Conservation (phyloP, 2,329 filamentous ascomycete species). For the Stenocarpella maydis region DNA sequence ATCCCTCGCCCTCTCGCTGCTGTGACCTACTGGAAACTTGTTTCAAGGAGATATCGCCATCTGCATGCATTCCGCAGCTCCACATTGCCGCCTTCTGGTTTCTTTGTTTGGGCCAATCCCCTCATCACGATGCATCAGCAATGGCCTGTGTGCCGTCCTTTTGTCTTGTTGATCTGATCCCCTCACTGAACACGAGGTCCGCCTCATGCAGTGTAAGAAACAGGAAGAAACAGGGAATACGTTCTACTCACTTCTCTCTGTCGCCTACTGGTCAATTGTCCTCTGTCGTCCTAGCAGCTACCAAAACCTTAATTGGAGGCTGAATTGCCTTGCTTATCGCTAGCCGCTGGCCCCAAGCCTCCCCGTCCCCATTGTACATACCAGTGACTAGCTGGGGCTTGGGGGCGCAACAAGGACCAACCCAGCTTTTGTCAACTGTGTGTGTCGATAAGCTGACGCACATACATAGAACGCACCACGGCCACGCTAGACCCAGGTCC, state of each 20-base stretch:
- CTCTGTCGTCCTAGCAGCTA: constrained; percentile 18
- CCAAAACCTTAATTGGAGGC: constrained; percentile 20
- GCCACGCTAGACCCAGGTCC: constrained; percentile 24
- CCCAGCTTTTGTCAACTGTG: constrained; percentile 18
- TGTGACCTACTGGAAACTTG: constrained; percentile 15
- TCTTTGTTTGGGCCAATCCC: constrained; percentile 3
- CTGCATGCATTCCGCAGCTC: constrained; percentile 19
- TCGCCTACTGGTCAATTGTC: constrained; percentile 5
- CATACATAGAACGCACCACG: constrained; percentile 27
- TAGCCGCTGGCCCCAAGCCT: constrained; percentile 29
- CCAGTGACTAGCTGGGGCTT: constrained; percentile 13
- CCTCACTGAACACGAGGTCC: constrained; percentile 14
- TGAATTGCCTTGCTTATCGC: constrained; percentile 25
- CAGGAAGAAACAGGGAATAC: constrained; percentile 19
- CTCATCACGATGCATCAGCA: constrained; percentile 18
- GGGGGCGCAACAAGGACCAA: constrained; percentile 27
- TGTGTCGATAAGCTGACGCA: constrained; percentile 17
- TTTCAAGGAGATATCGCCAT: constrained; percentile 30
- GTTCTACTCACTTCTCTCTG: constrained; percentile 1
- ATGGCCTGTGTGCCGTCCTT: neutral
- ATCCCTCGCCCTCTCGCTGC: constrained; percentile 9
- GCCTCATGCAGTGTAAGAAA: constrained; percentile 19
- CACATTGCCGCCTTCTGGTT: constrained; percentile 12
- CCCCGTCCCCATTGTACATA: constrained; percentile 10
- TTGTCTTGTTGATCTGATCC: neutral